Evolutionary conservation across 257 asterid species (phyloP).

Genomic region (Orobanche coerulescens): DNA sequence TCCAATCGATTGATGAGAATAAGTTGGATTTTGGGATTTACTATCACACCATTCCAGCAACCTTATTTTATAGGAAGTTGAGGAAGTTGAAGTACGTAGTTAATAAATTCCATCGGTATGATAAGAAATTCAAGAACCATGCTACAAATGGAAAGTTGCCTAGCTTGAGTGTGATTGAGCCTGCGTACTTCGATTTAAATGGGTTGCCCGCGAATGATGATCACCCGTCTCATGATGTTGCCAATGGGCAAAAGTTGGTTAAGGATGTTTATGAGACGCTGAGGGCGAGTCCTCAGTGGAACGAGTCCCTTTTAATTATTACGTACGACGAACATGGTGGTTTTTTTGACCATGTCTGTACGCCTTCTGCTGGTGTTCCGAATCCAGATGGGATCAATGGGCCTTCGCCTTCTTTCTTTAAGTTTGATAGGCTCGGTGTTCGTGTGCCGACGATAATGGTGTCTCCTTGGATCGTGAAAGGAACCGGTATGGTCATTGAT

Average conservation of each 20-base stretch:
- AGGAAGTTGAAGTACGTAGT: slow-evolving; percentile 66
- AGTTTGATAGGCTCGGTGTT: slow-evolving; percentile 87
- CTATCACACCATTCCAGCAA: slow-evolving; percentile 56
- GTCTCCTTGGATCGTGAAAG: slow-evolving; percentile 92
- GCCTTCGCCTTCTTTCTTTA: slow-evolving; percentile 67
- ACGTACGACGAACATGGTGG: slow-evolving; percentile 89
- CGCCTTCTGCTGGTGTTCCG: slow-evolving; percentile 56
- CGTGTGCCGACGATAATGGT: slow-evolving; percentile 87
- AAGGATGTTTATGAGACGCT: slow-evolving; percentile 76
- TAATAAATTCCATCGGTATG: slow-evolving; percentile 52
- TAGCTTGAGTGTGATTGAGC: slow-evolving; percentile 63
- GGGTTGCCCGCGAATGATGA: slow-evolving; percentile 68
- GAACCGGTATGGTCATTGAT: slow-evolving; percentile 42
- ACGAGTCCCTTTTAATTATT: slow-evolving; percentile 51
- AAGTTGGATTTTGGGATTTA: slow-evolving; percentile 57
- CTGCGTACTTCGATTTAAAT: slow-evolving; percentile 59
- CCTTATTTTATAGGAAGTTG: slow-evolving; percentile 53
- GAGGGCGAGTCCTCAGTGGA: slow-evolving; percentile 72
- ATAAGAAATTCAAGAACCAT: slow-evolving; percentile 56
- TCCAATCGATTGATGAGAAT: slow-evolving; percentile 54
- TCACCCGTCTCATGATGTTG: slow-evolving; percentile 84
- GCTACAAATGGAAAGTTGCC: slow-evolving; percentile 63
- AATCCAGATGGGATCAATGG: slow-evolving; percentile 83
- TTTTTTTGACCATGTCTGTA: slow-evolving; percentile 69
- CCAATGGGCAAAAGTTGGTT: slow-evolving; percentile 62